Evolutionary conservation across 768 basidiomycete genomes (phyloP).

Genomic region (Ephemerocybe angulata): DNA sequence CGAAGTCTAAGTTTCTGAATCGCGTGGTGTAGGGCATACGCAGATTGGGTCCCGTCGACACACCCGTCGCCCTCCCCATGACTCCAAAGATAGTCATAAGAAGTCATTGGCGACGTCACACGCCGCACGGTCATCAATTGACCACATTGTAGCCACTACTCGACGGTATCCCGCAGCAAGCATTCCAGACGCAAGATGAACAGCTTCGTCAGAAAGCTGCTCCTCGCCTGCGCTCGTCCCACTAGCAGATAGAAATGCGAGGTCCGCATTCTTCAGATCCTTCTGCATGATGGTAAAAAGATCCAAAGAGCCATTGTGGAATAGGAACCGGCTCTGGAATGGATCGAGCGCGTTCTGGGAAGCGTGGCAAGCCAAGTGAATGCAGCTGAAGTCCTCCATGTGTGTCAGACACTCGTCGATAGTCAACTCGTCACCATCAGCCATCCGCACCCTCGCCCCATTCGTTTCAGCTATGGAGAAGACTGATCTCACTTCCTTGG

Average conservation of each 20-base stretch:
- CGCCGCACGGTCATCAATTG: constrained; percentile 28
- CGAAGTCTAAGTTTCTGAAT: constrained; percentile 7
- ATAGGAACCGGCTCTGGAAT: constrained; percentile 19
- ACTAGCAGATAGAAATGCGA: constrained; percentile 41
- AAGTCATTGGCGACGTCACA: constrained; percentile 26
- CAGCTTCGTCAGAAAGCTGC: constrained; percentile 29
- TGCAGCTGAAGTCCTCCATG: constrained; percentile 16
- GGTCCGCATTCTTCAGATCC: constrained; percentile 12
- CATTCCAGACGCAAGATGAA: constrained; percentile 40
- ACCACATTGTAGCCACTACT: constrained; percentile 40
- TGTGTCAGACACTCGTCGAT: background rate
- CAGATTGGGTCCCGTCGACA: constrained; percentile 11
- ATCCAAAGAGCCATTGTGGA: constrained; percentile 19
- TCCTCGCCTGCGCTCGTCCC: constrained; percentile 31
- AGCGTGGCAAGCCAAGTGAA: constrained; percentile 34
- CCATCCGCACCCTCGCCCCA: background rate
- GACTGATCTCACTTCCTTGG: constrained; percentile 6
- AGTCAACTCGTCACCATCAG: background rate
- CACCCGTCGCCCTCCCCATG: background rate
- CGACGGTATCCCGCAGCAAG: constrained; percentile 24
- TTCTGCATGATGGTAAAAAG: constrained; percentile 11
- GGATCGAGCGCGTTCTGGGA: constrained; percentile 23
- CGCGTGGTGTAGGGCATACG: constrained; percentile 16
- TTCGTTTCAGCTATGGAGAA: background rate
- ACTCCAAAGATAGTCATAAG: constrained; percentile 18